Evolutionary conservation across 768 basidiomycete species (phyloP).

Genomic region (Russula sp.): DNA sequence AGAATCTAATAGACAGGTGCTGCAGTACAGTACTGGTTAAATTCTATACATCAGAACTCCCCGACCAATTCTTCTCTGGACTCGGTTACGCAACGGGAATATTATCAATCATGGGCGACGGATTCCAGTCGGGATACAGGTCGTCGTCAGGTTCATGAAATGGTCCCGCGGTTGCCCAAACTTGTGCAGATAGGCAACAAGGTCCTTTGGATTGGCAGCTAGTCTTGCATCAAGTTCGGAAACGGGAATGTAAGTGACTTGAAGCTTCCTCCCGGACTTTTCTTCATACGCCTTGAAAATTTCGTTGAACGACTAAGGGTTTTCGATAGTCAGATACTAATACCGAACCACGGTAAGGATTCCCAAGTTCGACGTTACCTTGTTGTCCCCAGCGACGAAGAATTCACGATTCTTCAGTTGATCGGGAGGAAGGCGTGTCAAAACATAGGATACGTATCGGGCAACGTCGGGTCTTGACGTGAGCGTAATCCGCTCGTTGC

Average conservation of each 20-base stretch:
- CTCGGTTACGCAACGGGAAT: not conserved
- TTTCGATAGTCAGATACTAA: not conserved
- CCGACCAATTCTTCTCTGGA: too few species aligned
- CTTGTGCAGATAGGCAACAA: not conserved
- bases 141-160: slow-evolving; percentile 16
- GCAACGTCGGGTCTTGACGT: not conserved
- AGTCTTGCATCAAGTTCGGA: slow-evolving; percentile 21
- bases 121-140: slow-evolving; percentile 31
- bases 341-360: not conserved
- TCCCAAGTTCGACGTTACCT: not conserved
- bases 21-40: too few species aligned
- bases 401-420: not conserved
- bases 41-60: too few species aligned
- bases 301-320: slow-evolving; percentile 27
- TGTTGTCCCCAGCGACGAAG: not conserved
- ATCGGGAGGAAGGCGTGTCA: not conserved
- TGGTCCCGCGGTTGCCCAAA: slow-evolving; percentile 17
- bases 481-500: not conserved
- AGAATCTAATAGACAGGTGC: too few species aligned
- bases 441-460: not conserved
- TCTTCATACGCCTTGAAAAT: slow-evolving; percentile 26
- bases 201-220: slow-evolving; percentile 19
- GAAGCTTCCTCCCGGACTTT: slow-evolving; percentile 26
- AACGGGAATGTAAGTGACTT: slow-evolving; percentile 24
- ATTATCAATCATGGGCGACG: slow-evolving; percentile 22